Evolutionary conservation across 208 protist species (phyloP), one percentile per base, ranked within the genome.

Genomic region (Strigomonas oncopelti): DNA sequence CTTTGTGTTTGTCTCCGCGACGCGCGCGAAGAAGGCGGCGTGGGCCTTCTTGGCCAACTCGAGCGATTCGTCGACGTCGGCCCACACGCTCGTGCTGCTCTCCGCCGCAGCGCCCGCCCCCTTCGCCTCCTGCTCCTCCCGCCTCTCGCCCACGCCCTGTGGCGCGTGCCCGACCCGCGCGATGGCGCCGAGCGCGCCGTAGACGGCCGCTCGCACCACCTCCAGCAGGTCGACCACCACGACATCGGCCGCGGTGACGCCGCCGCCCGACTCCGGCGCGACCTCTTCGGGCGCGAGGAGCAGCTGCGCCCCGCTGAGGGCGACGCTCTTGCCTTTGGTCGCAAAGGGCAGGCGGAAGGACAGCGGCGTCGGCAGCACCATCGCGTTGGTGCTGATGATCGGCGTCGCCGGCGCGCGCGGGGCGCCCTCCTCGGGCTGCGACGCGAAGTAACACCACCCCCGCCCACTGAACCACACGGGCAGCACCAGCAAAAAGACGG

Each of bases 311-410:
- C 64, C 56, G 28, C 90, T 85, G 11, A 92, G 68, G 0, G 77
- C 78, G 16, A 92, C 61, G 67, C 87, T 90, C 32, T 77, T 76
- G 5, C 72, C 83, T 18, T 14, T 48, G 0, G 82, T 74, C 57
- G 80, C 74, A 71, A 85, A 91, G 42, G 90, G 90, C 45, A 95
- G 56, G 5, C 86, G 84, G 20, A 91, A 32, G 20, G 79, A 73
- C 20, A 92, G 70, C 7, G 85, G 85, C 22, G 72, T 71, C 22
- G 86, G 90, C 24, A 85, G 45, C 25, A 31, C 55, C 7, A 71
- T 59, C 3, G 62, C 65, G 27, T 66, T 62, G 27, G 65, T 70
- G 48, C 81, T 79, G 20, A 81, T 56, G 20, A 90, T 55, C 20
- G 83, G 77, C 45, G 83, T 16, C 62, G 77, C 74, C 54, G 48